A percentile compares a stretch with the other conserved stretches of the same genome.
Conservation (phyloP, 2,329 filamentous ascomycete species). For the Paecilomyces dactylethromorphus region DNA sequence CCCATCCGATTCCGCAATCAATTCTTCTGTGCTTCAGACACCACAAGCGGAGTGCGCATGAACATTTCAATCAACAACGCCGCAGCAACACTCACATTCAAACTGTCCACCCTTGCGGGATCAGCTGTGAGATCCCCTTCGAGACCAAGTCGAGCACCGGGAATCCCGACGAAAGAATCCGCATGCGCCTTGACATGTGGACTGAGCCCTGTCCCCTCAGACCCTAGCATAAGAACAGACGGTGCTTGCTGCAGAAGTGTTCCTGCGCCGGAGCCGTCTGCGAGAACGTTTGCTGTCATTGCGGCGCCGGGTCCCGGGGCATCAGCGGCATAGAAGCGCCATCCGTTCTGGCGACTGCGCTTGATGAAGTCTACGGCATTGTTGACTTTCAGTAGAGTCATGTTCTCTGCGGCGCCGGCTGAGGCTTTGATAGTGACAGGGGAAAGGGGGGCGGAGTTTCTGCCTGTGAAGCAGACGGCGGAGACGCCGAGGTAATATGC, state of each 20-base stretch:
- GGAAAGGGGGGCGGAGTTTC: conserved; percentile 67
- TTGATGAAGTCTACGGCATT: conserved; percentile 65
- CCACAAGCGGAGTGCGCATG: conserved; percentile 24
- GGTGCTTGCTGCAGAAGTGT: conserved; percentile 51
- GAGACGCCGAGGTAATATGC: conserved; percentile 87
- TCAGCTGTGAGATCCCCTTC: conserved; percentile 24
- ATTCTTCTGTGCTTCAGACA: conserved; percentile 15
- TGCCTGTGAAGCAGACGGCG: conserved; percentile 69
- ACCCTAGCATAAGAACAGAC: conserved; percentile 74
- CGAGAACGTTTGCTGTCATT: not conserved
- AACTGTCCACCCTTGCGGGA: conserved; percentile 64
- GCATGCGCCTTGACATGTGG: conserved; percentile 58
- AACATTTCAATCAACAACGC: conserved; percentile 56
- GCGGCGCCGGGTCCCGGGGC: conserved; percentile 28
- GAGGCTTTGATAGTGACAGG: conserved; percentile 80
- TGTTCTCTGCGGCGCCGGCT: conserved; percentile 75
- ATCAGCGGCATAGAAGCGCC: conserved; percentile 75
- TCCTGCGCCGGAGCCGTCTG: not conserved
- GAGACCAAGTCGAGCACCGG: conserved; percentile 44
- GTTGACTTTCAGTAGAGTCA: conserved; percentile 65
- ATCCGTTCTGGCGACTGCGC: conserved; percentile 62
- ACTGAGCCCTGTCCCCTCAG: conserved; percentile 70
- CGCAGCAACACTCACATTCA: conserved; percentile 89
- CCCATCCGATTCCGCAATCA: conserved; percentile 8
- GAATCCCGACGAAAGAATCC: conserved; percentile 59